Percentiles rank a stretch among this genome's conserved stretches.
phyloP scores from a whole-genome alignment of 164 flowering plant species.

The Chimonanthus praecox region DNA sequence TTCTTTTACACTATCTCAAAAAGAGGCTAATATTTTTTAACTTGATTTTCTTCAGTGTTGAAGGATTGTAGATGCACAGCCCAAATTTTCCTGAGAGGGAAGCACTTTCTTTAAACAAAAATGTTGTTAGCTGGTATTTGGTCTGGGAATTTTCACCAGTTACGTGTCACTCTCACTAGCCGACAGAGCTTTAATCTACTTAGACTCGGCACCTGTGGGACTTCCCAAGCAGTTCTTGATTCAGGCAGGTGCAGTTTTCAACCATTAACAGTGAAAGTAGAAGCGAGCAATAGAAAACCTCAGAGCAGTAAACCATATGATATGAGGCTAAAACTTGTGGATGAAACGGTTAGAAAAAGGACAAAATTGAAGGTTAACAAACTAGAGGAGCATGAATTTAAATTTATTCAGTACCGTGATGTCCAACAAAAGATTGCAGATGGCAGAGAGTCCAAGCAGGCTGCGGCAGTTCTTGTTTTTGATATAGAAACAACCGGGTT shows the following conservation, averaged over 20 bases:
- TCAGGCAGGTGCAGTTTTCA: slow-evolving; percentile 37
- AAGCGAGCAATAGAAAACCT: slow-evolving; percentile 23
- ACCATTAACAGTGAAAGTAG: slow-evolving; percentile 35
- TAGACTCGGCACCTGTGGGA: slow-evolving; percentile 27
- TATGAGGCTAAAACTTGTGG: slow-evolving; percentile 31
- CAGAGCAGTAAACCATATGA: slow-evolving; percentile 30
- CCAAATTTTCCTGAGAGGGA: slow-evolving; percentile 14
- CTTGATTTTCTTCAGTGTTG: slow-evolving; percentile 11
- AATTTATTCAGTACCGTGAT: slow-evolving; percentile 29
- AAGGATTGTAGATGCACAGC: slow-evolving; percentile 48
- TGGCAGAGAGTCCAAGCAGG: slow-evolving; percentile 31
- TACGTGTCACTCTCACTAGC: slow-evolving; percentile 20
- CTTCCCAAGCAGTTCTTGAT: slow-evolving; percentile 27
- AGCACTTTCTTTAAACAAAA: slow-evolving; percentile 4
- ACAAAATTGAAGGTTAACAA: slow-evolving; percentile 26
- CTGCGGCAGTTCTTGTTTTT: slow-evolving; percentile 52
- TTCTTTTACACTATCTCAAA: neutral
- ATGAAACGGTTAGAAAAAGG: slow-evolving; percentile 27
- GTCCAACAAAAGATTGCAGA: slow-evolving; percentile 30
- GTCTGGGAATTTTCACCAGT: slow-evolving; percentile 29
- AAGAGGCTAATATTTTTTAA: neutral
- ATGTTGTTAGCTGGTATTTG: slow-evolving; percentile 33
- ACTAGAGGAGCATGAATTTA: slow-evolving; percentile 22
- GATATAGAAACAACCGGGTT: slow-evolving; percentile 93
- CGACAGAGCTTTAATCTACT: slow-evolving; percentile 26